These are phyloP conservation scores for Penicillium pancosmium DNA, from an alignment of 495 filamentous ascomycete species.

Conservation along the genomic window DNA sequence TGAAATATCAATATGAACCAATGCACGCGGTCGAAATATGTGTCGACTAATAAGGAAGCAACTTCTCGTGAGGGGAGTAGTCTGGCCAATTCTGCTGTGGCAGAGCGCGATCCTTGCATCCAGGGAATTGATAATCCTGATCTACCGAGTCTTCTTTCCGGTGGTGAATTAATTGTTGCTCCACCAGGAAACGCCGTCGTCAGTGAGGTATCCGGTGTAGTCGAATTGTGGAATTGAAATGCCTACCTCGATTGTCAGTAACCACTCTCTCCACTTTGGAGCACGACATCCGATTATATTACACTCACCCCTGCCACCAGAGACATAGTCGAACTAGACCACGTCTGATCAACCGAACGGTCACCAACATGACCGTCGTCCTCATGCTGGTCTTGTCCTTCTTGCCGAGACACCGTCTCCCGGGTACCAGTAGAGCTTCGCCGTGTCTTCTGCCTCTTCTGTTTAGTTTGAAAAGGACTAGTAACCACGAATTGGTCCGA, in stretches of 20 bases:
- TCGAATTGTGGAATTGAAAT: constrained; percentile 27
- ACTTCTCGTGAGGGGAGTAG: constrained; percentile 25
- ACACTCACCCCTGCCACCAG: constrained; percentile 28
- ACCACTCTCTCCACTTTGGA: neutral
- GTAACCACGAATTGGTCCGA: neutral
- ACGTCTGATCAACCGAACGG: constrained; percentile 1
- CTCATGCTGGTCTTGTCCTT: neutral
- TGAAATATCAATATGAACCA: constrained; percentile 45
- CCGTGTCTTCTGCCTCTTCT: neutral
- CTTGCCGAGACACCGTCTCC: neutral
- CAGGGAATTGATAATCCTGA: neutral
- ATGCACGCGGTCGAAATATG: constrained; percentile 40
- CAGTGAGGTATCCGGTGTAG: constrained; percentile 14
- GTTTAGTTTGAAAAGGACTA: neutral
- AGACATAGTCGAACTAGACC: constrained; percentile 36
- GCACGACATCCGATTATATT: too few relatives aligned
- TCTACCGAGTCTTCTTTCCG: neutral
- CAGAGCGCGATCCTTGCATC: constrained; percentile 4
- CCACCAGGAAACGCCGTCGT: constrained; percentile 29
- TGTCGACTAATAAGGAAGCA: constrained; percentile 35
- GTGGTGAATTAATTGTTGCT: neutral
- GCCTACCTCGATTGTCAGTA: constrained; percentile 18
- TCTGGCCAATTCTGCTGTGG: constrained; percentile 14
- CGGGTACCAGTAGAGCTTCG: neutral
- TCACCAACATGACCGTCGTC: neutral